A percentile compares a stretch with the other conserved stretches of the same genome.
Evolutionary conservation across 148 eudicot species (phyloP).

Genomic region (Diospyros kaki): DNA sequence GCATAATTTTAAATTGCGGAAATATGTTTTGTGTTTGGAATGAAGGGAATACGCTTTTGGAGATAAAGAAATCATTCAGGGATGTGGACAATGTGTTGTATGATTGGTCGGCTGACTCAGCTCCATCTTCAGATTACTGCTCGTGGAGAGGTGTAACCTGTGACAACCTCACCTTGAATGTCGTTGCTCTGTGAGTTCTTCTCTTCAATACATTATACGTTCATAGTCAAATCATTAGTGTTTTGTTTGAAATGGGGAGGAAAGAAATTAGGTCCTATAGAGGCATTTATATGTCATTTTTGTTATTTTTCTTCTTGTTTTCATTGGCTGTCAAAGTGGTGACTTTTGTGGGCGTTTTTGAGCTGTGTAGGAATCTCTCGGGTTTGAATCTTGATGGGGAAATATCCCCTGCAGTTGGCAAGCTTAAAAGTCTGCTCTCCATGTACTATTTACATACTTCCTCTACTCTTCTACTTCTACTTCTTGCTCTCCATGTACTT

Average conservation of each 20-base stretch:
- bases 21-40: background rate
- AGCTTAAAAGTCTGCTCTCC: constrained; percentile 60
- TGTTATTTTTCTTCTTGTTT: background rate
- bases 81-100: constrained; percentile 90
- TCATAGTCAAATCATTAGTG: too few species aligned
- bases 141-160: constrained; percentile 90
- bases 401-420: constrained; percentile 84
- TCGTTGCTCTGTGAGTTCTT: constrained; percentile 64
- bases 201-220: background rate
- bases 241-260: too few species aligned
- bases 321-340: constrained; percentile 3
- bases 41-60: constrained; percentile 70
- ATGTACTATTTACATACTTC: constrained; percentile 38
- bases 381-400: constrained; percentile 94
- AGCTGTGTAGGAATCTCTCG: constrained; percentile 69
- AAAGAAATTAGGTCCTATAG: too few species aligned
- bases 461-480: background rate
- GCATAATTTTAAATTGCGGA: too few species aligned
- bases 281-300: too few species aligned
- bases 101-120: constrained; percentile 83
- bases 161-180: constrained; percentile 83
- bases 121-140: constrained; percentile 77
- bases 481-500: background rate
- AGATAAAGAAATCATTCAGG: constrained; percentile 91
- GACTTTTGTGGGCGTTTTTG: constrained; percentile 19